These are phyloP conservation scores for Chaetomidium leptoderma DNA, from an alignment of 495 filamentous ascomycete genomes.

Conservation along the genomic window DNA sequence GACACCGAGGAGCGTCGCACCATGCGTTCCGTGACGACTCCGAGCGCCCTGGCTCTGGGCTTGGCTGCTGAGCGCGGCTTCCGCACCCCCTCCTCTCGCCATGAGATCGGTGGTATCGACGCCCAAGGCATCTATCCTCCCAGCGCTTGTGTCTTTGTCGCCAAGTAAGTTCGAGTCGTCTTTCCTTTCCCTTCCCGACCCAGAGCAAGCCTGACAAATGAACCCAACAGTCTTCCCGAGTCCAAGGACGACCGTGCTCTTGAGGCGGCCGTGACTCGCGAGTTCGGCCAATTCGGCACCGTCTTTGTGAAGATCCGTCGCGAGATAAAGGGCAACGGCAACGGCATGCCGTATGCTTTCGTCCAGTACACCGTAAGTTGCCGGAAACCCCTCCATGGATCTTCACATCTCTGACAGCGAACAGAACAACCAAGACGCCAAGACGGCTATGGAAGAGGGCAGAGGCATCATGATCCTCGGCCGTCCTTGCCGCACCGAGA, in stretches of 20 bases:
- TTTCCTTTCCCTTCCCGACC: not conserved
- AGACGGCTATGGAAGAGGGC: conserved; percentile 44
- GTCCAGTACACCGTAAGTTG: conserved; percentile 55
- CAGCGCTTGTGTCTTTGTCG: conserved; percentile 58
- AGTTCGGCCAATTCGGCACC: conserved; percentile 50
- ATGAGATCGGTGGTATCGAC: conserved; percentile 34
- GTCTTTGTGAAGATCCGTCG: conserved; percentile 62
- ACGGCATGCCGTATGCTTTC: conserved; percentile 61
- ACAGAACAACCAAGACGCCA: conserved; percentile 44
- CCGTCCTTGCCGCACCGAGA: conserved; percentile 57
- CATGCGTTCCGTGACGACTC: conserved; percentile 7
- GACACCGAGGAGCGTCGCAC: not conserved
- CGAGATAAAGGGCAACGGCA: conserved; percentile 55
- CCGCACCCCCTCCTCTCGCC: conserved; percentile 1
- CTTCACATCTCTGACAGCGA: conserved; percentile 16
- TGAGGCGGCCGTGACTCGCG: conserved; percentile 47
- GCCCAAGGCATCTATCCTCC: conserved; percentile 54
- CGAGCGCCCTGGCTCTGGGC: not conserved
- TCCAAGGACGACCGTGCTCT: conserved; percentile 47
- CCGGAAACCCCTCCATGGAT: not conserved
- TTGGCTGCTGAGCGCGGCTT: not conserved
- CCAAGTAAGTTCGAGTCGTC: conserved; percentile 51
- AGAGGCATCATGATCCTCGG: conserved; percentile 48
- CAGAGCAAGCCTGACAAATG: conserved; percentile 7
- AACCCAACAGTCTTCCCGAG: conserved; percentile 36